Evolutionary conservation across 345 rosid species (phyloP), one percentile per base, ranked within the genome.

Genomic region (Eucalyptus polybractea): DNA sequence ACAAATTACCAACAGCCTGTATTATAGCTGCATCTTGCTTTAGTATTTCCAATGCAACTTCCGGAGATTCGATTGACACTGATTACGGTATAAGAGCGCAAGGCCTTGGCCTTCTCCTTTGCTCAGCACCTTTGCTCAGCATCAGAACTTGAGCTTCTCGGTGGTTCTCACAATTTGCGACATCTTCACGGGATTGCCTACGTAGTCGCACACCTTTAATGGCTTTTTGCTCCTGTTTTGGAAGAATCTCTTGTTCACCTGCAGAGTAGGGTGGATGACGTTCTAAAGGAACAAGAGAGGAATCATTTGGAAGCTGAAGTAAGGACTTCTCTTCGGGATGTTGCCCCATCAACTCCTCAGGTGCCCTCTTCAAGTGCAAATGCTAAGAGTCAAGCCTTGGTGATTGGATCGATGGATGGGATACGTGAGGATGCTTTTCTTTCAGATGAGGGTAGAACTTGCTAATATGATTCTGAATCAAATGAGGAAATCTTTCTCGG

Each of bases 21-120:
- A 90, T 98, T 87, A 86, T 97, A 90, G 99, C 99, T 86, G 99
- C 97, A 76, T 97, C 99, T 93, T 95, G 96, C 86, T 92, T 96
- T 53, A 90, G 90, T 88, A 92, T 98, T 88, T 94, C 96, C 58
- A 95, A 91, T 80, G 89, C 93, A 90, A 83, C 92, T 76, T 67
- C 89, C 29, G 92, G 85, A 87, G 94, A 93, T 90, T 92, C 94
- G 89, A 22, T 65, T n/a, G 92, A 92, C 51, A 93, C 89, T 89
- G 95, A 94, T 88, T 94, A 93, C 91, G 93, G 90, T 90, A 92
- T 96, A 87, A 93, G 94, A 91, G 93, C 92, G 90, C 97, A 96
- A 90, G 99, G 96, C 91, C 90, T 97, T 81, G 99, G 99, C 86
- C 93, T 96, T 91, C 99, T 96, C 91, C 93, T 98, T 89, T 91